Evolutionary conservation across 1,284 basidiomycete species (phyloP).

Genomic region (Wallemia hederae): DNA sequence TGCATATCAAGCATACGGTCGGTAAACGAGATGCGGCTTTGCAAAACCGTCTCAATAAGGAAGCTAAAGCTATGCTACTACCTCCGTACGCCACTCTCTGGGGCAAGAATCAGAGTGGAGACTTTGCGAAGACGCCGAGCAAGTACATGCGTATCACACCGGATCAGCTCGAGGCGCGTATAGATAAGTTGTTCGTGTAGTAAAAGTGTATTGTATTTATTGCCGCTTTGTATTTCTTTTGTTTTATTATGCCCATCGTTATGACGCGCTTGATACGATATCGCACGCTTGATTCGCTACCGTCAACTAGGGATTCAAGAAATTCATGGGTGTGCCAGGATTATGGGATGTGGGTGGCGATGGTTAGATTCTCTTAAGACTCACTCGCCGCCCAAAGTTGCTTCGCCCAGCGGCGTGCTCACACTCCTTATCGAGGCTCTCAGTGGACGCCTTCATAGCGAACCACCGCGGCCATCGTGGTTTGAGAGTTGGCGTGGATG

Average conservation of each 20-base stretch:
- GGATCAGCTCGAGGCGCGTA: neutral
- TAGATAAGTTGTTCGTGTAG: neutral
- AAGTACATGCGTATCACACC: neutral
- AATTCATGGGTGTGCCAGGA: conserved; percentile 17
- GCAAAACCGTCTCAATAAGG: conserved; percentile 7
- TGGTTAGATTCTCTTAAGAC: neutral
- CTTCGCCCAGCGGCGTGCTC: conserved; percentile 13
- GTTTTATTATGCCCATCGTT: too few species aligned
- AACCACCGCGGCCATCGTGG: conserved; percentile 15
- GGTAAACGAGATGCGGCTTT: conserved; percentile 7
- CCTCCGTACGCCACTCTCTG: neutral
- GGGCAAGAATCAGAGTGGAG: neutral
- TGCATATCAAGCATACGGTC: conserved; percentile 3
- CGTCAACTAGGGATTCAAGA: neutral
- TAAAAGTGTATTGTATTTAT: neutral
- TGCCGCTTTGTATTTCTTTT: too few species aligned
- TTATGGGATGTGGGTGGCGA: conserved; percentile 18
- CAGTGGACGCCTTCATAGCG: conserved; percentile 13
- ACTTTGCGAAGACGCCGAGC: neutral
- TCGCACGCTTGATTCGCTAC: neutral
- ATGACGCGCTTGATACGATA: too few species aligned
- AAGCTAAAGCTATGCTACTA: conserved; percentile 6
- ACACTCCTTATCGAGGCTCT: conserved; percentile 11
- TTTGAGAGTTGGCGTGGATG: conserved; percentile 18
- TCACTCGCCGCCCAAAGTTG: conserved; percentile 8